Conservation (phyloP, 495 filamentous ascomycete genomes). For the Lasiosphaeria hispida region DNA sequence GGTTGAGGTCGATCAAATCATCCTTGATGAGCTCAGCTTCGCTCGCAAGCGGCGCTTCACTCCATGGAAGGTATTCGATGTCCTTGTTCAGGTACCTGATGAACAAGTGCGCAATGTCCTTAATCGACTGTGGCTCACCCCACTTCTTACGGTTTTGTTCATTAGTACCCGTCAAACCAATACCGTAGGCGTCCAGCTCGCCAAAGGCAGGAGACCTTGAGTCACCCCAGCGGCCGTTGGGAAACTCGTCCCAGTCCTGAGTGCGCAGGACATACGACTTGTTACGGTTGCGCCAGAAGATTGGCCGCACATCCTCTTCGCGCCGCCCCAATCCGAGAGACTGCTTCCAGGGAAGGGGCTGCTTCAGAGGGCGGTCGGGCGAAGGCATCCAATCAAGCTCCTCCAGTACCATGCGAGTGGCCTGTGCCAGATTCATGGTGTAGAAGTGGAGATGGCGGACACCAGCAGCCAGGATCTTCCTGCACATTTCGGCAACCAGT, state of each 20-base stretch:
- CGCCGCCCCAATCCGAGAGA: conserved; percentile 84
- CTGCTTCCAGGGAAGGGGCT: conserved; percentile 89
- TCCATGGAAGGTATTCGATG: conserved; percentile 87
- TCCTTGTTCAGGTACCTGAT: conserved; percentile 76
- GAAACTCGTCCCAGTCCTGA: conserved; percentile 99
- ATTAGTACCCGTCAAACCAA: conserved; percentile 94
- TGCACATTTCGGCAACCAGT: conserved; percentile 90
- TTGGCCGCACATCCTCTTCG: conserved; percentile 93
- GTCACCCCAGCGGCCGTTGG: conserved; percentile 99
- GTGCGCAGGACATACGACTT: conserved; percentile 93
- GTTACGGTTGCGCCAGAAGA: conserved; percentile 98
- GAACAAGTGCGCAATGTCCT: conserved; percentile 80
- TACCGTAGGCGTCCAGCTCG: conserved; percentile 92
- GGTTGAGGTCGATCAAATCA: conserved; percentile 76
- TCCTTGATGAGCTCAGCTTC: conserved; percentile 77
- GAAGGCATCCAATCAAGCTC: conserved; percentile 80
- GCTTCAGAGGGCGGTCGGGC: conserved; percentile 69
- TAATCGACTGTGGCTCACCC: conserved; percentile 77
- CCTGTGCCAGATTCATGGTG: conserved; percentile 97
- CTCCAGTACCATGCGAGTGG: conserved; percentile 89
- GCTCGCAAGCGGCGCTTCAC: conserved; percentile 76
- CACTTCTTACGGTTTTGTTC: conserved; percentile 95
- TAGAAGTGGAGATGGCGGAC: conserved; percentile 96
- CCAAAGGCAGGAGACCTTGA: conserved; percentile 95
- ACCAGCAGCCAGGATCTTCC: conserved; percentile 73